Percentiles rank a stretch among this genome's conserved stretches.
Evolutionary conservation across 1,139 yeast species (phyloP).

Genomic region (Magnusiomyces paraingens): DNA sequence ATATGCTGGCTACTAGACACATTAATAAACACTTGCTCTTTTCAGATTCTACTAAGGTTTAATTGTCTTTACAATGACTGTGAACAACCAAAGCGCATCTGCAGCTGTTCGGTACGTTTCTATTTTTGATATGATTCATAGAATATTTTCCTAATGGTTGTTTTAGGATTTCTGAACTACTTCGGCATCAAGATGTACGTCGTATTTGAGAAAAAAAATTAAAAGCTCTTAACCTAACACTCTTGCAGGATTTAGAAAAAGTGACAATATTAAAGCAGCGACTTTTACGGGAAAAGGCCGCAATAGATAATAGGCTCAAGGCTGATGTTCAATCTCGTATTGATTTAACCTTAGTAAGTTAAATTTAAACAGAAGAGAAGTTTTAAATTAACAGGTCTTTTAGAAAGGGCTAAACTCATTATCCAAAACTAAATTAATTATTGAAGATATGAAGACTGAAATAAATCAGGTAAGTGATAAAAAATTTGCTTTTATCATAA

Average conservation of each 20-base stretch:
- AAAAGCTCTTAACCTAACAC: not conserved
- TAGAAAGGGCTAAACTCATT: conserved; percentile 30
- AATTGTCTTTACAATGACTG: not conserved
- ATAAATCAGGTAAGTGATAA: conserved; percentile 21
- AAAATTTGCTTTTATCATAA: not conserved
- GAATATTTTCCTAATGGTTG: not conserved
- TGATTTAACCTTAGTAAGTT: conserved; percentile 40
- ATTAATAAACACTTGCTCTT: too few relatives aligned
- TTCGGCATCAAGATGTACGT: conserved; percentile 27
- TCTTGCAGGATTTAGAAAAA: conserved; percentile 45
- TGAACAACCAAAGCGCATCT: conserved; percentile 7
- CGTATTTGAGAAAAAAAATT: not conserved
- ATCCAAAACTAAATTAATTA: conserved; percentile 27
- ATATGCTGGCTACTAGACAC: not conserved
- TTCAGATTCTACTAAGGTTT: not conserved
- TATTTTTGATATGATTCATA: not conserved
- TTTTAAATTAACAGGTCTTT: not conserved
- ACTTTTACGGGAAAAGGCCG: conserved; percentile 59
- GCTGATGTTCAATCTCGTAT: conserved; percentile 58
- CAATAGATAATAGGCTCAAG: conserved; percentile 64
- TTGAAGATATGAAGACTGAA: conserved; percentile 28
- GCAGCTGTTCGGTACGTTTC: conserved; percentile 12
- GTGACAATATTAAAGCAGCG: conserved; percentile 51
- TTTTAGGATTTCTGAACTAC: conserved; percentile 23
- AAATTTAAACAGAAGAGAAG: too few relatives aligned